Base-by-base conservation (phyloP, 129 eudicot genomes). In the Gnaphalium uliginosum region DNA sequence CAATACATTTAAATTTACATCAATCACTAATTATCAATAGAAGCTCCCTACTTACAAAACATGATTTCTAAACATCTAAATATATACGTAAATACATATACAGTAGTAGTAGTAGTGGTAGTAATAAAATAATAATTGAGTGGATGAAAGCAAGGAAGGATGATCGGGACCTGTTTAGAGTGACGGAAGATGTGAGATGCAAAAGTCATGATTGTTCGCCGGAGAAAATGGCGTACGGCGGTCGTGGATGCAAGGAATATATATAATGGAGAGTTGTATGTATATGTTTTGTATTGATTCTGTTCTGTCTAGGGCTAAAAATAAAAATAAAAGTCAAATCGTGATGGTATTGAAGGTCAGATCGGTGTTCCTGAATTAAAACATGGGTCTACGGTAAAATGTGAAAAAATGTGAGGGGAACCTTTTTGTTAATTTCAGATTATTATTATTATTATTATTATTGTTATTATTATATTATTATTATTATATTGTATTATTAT, bases 131-230 rank as follows among this genome's bases (percentile, higher is more conserved):
- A 58, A 6, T 3, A 46, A 56, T 73, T 19, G 72, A 26, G 54
- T 8, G n/a, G 50, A 43, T 19, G 75, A 54, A 25, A 59, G 14
- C 26, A 65, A 65, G 46, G 35, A 13, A n/a, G 66, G 66, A 67
- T 66, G 79, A 73, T 81, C 26, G 71, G 78, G 67, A 88, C 96
- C 87, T 86, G 83, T 69, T 77, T 86, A 8, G 91, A 89, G 83
- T 84, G 91, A 75, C 84, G 89, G 71, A 86, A 71, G 75, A 89
- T 69, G 51, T 83, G 84, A 77, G 91, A 78, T 50, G 86, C 89
- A 79, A 78, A 77, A 59, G 87, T 77, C 96, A 89, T 86, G 61
- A 22, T 56, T 19, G 59, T 71, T 71, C 33, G 59, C 78, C 65
- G 85, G 85, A 81, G 53, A 30, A 76, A 81, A 81, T 69, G 77